Base-by-base conservation (phyloP, 306 rosid species). In the Luffa acutangula region DNA sequence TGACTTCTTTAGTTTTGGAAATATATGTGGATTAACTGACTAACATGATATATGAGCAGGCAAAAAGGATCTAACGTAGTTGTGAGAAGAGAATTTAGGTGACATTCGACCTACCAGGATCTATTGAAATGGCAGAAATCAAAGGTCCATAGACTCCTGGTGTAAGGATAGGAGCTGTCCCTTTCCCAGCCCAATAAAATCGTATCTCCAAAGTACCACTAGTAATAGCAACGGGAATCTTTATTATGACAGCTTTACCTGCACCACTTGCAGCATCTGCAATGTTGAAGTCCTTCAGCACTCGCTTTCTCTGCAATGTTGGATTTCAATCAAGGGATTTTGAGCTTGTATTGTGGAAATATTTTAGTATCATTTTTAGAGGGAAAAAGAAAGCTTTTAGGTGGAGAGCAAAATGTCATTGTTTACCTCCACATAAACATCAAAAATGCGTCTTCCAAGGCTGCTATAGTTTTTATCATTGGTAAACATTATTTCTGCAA, bases 341-440 rank as follows among this genome's bases (percentile, higher is more conserved):
- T 41, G 20, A 36, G 51, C 52, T 69, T 42, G 41, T 69, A 69
- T 41, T 42, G 45, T 41, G 52, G 10, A 33, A 69, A 42, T 36
- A 13, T 33, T 41, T 69, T 33, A 67, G 11, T 33, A 4, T 5
- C 8, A 41, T 11, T 9, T 2, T 33, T 53, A 53, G 4, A 37
- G 4, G 39, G 3, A 2, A 59, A 84, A 25, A 25, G 31, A 25
- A 25, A 25, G 31, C 31, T 25, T 25, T 25, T 25, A 25, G 31
- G 31, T 25, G 31, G 31, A 25, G 31, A 25, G 31, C 31, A 25
- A 25, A 25, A 25, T 25, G 31, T 25, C 31, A 25, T 25, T 25
- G 31, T 25, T 25, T 25, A 25, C 89, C 89, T 86, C 87, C 45
- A 86, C 57, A 59, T 82, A 90, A 69, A 90, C 86, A 80, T 92